Evolutionary conservation across 1,284 basidiomycete genomes (phyloP).

Genomic region (Cyathus pygmaeus): DNA sequence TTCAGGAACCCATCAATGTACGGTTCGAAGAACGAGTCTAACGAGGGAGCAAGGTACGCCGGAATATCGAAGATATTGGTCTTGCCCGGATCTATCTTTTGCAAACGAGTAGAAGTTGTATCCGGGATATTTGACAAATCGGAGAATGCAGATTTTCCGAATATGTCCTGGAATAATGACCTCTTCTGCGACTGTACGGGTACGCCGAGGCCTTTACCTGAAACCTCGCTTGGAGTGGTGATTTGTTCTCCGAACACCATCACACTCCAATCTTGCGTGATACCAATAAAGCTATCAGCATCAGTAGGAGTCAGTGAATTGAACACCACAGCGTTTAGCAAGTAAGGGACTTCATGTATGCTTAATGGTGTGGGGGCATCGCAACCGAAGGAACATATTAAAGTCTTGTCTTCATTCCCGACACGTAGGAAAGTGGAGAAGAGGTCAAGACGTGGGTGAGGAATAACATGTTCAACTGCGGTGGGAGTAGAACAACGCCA

Average conservation of each 20-base stretch:
- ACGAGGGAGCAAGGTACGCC: conserved; percentile 83
- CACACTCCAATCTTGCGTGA: conserved; percentile 72
- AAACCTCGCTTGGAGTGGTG: conserved; percentile 48
- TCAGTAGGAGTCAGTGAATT: conserved; percentile 49
- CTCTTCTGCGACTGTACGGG: conserved; percentile 49
- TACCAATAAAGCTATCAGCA: conserved; percentile 68
- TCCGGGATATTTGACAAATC: conserved; percentile 28
- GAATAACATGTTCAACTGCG: conserved; percentile 56
- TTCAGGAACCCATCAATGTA: conserved; percentile 76
- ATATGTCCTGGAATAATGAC: conserved; percentile 87
- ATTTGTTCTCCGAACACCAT: conserved; percentile 67
- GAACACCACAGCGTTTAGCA: conserved; percentile 60
- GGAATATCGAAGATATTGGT: conserved; percentile 76
- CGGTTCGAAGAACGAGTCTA: conserved; percentile 79
- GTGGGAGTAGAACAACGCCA: conserved; percentile 62
- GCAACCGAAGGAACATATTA: conserved; percentile 46
- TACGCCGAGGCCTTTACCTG: conserved; percentile 55
- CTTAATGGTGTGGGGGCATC: conserved; percentile 52
- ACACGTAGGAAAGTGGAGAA: conserved; percentile 65
- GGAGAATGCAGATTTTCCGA: conserved; percentile 73
- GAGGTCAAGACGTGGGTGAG: conserved; percentile 65
- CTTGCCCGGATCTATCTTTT: conserved; percentile 46
- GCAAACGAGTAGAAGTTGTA: neutral
- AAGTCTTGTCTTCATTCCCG: conserved; percentile 19
- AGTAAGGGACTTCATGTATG: conserved; percentile 66